A percentile compares a stretch with the other conserved stretches of the same genome.
phyloP scores from a whole-genome alignment of 2,329 filamentous ascomycete genomes.

The Talaromyces sp. region DNA sequence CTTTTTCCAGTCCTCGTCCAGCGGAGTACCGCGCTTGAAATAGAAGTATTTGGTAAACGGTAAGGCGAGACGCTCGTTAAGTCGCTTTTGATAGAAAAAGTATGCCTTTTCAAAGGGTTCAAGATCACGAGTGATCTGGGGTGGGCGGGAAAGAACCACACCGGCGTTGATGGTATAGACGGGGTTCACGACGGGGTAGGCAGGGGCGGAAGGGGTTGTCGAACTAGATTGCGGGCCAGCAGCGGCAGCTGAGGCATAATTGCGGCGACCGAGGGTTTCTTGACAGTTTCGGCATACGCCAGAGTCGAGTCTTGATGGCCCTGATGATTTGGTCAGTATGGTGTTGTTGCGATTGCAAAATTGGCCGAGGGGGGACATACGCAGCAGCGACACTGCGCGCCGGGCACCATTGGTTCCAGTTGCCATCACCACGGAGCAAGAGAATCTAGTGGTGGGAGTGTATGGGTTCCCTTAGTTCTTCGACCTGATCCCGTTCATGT shows the following conservation, averaged over 20 bases:
- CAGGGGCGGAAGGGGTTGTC: constrained; percentile 3
- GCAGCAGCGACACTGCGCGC: constrained; percentile 43
- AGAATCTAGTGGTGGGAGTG: constrained; percentile 6
- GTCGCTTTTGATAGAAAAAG: constrained; percentile 94
- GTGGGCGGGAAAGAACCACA: constrained; percentile 84
- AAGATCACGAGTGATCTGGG: constrained; percentile 79
- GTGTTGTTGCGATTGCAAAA: constrained; percentile 14
- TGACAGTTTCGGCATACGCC: constrained; percentile 49
- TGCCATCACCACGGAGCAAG: constrained; percentile 36
- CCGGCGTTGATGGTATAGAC: constrained; percentile 61
- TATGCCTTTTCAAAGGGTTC: constrained; percentile 89
- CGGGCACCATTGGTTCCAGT: constrained; percentile 45
- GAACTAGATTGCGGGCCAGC: constrained; percentile 41
- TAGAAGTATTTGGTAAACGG: constrained; percentile 92
- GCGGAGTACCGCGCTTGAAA: constrained; percentile 86
- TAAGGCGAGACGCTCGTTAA: constrained; percentile 87
- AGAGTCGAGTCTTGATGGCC: constrained; percentile 42
- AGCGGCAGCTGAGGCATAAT: constrained; percentile 44
- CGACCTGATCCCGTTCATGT: constrained; percentile 12
- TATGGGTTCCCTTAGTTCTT: constrained; percentile 11
- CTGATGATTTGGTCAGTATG: constrained; percentile 20
- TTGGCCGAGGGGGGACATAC: constrained; percentile 34
- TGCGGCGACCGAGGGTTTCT: constrained; percentile 43
- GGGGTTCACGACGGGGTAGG: constrained; percentile 35
- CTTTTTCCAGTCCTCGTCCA: constrained; percentile 85